phyloP scores from a whole-genome alignment of 768 basidiomycete species.

The Pisolithus albus region DNA sequence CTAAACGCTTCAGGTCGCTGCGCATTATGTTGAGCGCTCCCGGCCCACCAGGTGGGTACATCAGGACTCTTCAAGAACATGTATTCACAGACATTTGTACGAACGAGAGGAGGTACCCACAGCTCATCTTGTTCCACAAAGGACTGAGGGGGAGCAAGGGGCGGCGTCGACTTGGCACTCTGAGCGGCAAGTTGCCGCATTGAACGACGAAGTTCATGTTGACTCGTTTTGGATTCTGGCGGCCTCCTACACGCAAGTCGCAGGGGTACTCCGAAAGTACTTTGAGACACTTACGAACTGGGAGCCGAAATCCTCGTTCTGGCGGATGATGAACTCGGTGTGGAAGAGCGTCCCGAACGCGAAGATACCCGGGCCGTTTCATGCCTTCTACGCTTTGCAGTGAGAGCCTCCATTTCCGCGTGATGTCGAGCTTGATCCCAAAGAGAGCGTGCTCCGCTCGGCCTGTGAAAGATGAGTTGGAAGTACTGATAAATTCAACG shows the following conservation, averaged over 20 bases:
- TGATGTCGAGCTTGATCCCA: constrained; percentile 4
- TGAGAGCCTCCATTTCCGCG: constrained; percentile 16
- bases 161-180: constrained; percentile 9
- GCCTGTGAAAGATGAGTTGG: constrained; percentile 8
- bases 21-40: constrained; percentile 79
- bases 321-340: constrained; percentile 15
- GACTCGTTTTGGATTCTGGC: constrained; percentile 4
- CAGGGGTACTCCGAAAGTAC: not conserved
- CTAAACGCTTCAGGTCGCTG: constrained; percentile 67
- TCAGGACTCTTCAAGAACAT: constrained; percentile 48
- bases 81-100: constrained; percentile 3
- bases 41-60: constrained; percentile 62
- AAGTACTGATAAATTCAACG: not conserved
- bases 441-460: constrained; percentile 5
- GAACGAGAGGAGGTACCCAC: constrained; percentile 30
- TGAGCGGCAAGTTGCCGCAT: constrained; percentile 28
- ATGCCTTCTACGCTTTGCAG: constrained; percentile 1
- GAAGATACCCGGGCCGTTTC: not conserved
- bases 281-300: constrained; percentile 12
- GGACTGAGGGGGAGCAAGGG: constrained; percentile 31
- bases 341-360: constrained; percentile 9
- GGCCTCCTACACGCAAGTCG: constrained; percentile 7
- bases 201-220: constrained; percentile 27
- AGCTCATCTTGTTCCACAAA: constrained; percentile 54
- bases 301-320: constrained; percentile 5